phyloP scores from a whole-genome alignment of 2,329 filamentous ascomycete species.

The Colletotrichum sp. region DNA sequence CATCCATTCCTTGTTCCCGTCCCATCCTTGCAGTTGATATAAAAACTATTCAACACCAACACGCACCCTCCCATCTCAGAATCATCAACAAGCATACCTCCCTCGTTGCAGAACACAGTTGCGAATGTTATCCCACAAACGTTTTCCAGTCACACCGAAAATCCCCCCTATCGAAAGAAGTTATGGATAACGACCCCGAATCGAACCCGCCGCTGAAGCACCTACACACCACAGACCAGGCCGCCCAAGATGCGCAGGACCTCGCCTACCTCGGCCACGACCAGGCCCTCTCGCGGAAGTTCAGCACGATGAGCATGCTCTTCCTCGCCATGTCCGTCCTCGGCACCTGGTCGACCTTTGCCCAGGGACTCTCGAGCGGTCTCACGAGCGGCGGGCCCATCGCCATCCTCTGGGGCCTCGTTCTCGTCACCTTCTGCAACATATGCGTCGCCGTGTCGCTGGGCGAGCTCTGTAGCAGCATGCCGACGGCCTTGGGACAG shows the following conservation, averaged over 20 bases:
- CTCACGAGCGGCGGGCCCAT: constrained; percentile 58
- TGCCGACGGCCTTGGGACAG: constrained; percentile 66
- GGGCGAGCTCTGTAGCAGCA: constrained; percentile 60
- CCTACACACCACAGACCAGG: not conserved
- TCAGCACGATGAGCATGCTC: constrained; percentile 61
- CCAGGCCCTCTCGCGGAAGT: constrained; percentile 48
- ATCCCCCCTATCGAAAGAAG: not conserved
- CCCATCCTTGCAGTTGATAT: not conserved
- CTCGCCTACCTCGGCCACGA: constrained; percentile 45
- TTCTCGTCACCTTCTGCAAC: constrained; percentile 55
- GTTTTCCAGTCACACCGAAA: not conserved
- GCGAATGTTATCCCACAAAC: not conserved
- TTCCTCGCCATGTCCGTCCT: constrained; percentile 61
- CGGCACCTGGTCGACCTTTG: constrained; percentile 63
- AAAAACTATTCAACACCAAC: not conserved
- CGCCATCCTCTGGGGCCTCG: constrained; percentile 59
- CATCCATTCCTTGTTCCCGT: not conserved
- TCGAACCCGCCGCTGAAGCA: not conserved
- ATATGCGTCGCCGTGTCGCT: constrained; percentile 59
- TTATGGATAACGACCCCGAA: not conserved
- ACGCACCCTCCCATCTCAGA: not conserved
- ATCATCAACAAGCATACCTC: not conserved
- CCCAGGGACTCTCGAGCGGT: constrained; percentile 48
- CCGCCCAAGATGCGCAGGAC: constrained; percentile 37
- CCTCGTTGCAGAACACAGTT: not conserved